Conservation (phyloP, 1,284 basidiomycete species). For the Coriolopsis trogii region DNA sequence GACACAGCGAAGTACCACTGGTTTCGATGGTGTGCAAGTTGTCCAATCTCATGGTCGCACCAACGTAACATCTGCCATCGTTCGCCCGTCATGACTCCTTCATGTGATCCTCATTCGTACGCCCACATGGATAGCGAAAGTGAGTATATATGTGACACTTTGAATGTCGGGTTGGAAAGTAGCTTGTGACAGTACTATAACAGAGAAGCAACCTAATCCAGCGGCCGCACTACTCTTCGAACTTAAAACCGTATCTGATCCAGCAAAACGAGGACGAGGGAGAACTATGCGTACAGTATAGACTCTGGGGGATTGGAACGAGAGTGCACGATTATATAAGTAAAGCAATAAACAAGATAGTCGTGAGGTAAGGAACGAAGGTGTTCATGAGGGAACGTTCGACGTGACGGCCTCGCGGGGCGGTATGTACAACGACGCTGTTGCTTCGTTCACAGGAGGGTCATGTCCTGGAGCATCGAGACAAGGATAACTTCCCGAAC, state of each 20-base stretch:
- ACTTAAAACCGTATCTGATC: neutral
- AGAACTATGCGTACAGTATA: conserved; percentile 4
- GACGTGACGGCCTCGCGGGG: neutral
- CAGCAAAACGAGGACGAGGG: neutral
- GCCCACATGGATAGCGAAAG: too few relatives aligned
- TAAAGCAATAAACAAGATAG: conserved; percentile 17
- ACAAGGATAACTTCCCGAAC: conserved; percentile 44
- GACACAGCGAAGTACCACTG: too few relatives aligned
- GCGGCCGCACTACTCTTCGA: conserved; percentile 2
- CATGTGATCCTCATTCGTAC: neutral
- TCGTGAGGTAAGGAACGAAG: neutral
- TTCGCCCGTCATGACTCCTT: too few relatives aligned
- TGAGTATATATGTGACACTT: neutral
- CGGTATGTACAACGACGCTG: neutral
- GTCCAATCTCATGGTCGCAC: too few relatives aligned
- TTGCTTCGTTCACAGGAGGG: conserved; percentile 19
- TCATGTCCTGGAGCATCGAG: conserved; percentile 26
- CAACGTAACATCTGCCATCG: too few relatives aligned
- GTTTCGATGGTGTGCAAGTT: too few relatives aligned
- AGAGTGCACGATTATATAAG: conserved; percentile 5
- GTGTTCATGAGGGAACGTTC: neutral
- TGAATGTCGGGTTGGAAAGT: neutral
- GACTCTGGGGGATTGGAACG: neutral
- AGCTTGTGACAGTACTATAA: conserved; percentile 1
- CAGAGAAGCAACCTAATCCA: neutral